Evolutionary conservation across 2,329 filamentous ascomycete species (phyloP), one percentile per base, ranked within the genome.

Genomic region (Coniochaeta prunicola): DNA sequence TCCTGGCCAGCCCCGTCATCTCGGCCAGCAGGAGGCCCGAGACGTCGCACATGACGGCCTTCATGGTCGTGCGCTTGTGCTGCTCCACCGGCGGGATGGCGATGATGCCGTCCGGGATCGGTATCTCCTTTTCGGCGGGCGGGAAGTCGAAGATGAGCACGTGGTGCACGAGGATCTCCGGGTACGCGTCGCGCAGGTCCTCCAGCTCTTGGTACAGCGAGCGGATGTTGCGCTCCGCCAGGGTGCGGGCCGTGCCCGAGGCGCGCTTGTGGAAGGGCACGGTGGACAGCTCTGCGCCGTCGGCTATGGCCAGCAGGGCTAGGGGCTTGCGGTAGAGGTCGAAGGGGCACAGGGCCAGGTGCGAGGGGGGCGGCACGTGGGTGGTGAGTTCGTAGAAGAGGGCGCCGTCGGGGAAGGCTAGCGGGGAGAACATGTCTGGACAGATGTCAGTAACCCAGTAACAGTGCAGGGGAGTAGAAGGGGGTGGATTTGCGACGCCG

Each of bases 371-470:
- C 26, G 91, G 89, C 58, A 89, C 79, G 67, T 91, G 88, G 61
- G 90, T 91, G 59, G 89, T 87, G 62, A 97, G 82, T 71, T 96
- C 89, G 80, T 94, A 97, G 67, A 97, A 82, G 61, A 97, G 88
- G 68, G 87, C 86, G 61, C 93, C 93, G 65, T 87, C 84, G 12
- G 91, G 92, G 72, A 94, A 96, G 15, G 89, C 90, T 67, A 94
- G 78, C 42, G 93, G 93, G 60, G 91, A 96, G 75, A 97, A 97
- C 87, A 94, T 92, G 74, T 91, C 92, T 96, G 71, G 58, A 61
- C 40, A 45, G 3, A 2, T 26, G 62, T 64, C 57, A 63, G 58
- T 24, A 33, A 26, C 53, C 53, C 56, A 34, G 28, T 30, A 31
- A 40, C 13, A 28, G 50, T 59, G 42, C 53, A 33, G 56, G 30